Evolutionary conservation across 352 stramenopile genomes (phyloP).

Genomic region (Phytophthora idaei): DNA sequence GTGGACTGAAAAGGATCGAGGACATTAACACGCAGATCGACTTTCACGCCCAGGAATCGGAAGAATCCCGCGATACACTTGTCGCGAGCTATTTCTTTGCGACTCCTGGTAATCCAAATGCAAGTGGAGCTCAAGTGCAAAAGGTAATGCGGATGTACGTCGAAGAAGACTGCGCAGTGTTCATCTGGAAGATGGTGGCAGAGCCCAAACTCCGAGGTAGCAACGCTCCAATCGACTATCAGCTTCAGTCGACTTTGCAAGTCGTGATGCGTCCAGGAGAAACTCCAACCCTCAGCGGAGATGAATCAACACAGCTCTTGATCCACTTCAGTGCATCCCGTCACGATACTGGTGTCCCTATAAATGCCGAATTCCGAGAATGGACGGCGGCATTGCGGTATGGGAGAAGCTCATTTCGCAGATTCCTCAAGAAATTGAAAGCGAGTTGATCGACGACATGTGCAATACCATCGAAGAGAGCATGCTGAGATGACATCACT

Average conservation of each 20-base stretch:
- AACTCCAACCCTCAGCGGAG: neutral
- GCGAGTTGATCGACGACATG: conserved; percentile 17
- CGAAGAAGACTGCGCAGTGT: conserved; percentile 11
- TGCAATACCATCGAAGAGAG: neutral
- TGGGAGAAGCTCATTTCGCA: conserved; percentile 11
- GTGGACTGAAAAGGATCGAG: conserved; percentile 1
- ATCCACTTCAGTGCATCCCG: conserved; percentile 17
- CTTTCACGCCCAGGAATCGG: conserved; percentile 8
- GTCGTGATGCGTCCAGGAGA: conserved; percentile 4
- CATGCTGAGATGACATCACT: neutral
- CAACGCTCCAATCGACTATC: conserved; percentile 8
- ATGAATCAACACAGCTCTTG: conserved; percentile 7
- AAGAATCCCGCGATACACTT: conserved; percentile 10
- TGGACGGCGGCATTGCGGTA: conserved; percentile 6
- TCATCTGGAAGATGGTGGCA: conserved; percentile 19
- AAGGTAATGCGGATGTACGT: conserved; percentile 22
- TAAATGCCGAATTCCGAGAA: conserved; percentile 3
- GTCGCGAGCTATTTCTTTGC: conserved; percentile 9
- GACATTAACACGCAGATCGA: conserved; percentile 11
- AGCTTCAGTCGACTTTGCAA: conserved; percentile 13
- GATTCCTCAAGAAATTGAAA: conserved; percentile 26
- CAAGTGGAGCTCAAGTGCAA: conserved; percentile 5
- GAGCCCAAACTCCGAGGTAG: conserved; percentile 13
- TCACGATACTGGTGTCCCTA: neutral
- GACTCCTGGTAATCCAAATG: neutral